These are phyloP conservation scores for Sonneratia caseolaris DNA, from an alignment of 345 rosid species.

Conservation along the genomic window DNA sequence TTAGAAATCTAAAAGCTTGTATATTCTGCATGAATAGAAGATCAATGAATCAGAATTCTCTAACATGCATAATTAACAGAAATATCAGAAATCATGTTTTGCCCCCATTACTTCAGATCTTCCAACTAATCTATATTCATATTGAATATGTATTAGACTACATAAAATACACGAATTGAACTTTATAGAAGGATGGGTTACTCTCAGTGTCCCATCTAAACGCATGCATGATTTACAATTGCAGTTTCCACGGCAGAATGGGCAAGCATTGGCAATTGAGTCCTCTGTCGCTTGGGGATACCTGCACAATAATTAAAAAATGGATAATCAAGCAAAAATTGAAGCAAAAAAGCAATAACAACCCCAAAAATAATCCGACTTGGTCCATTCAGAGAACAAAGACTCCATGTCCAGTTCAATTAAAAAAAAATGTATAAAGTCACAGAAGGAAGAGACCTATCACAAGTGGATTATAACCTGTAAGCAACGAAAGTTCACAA, in stretches of 20 bases:
- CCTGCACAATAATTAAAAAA: conserved; percentile 12
- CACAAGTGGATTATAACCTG: not conserved
- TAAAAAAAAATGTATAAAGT: not conserved
- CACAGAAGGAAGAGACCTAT: not conserved
- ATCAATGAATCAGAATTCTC: not conserved
- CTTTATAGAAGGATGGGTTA: not conserved
- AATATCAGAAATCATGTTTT: not conserved
- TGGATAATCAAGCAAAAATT: not conserved
- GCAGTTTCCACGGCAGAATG: conserved; percentile 25
- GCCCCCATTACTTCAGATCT: not conserved
- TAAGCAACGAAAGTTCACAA: not conserved
- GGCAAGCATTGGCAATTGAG: conserved; percentile 20
- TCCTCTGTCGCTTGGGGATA: conserved; percentile 22
- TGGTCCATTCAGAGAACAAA: not conserved
- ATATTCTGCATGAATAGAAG: not conserved
- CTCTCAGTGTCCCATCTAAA: conserved; percentile 18
- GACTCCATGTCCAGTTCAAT: not conserved
- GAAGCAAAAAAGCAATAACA: not conserved
- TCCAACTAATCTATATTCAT: not conserved
- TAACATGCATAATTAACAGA: not conserved
- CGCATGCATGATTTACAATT: conserved; percentile 30
- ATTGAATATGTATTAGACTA: not conserved
- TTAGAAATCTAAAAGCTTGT: not conserved
- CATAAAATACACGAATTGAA: not conserved
- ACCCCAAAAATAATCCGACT: not conserved